Evolutionary conservation across 192 early-diverging fungal species (phyloP).

Genomic region (Radiomyces spectabilis): DNA sequence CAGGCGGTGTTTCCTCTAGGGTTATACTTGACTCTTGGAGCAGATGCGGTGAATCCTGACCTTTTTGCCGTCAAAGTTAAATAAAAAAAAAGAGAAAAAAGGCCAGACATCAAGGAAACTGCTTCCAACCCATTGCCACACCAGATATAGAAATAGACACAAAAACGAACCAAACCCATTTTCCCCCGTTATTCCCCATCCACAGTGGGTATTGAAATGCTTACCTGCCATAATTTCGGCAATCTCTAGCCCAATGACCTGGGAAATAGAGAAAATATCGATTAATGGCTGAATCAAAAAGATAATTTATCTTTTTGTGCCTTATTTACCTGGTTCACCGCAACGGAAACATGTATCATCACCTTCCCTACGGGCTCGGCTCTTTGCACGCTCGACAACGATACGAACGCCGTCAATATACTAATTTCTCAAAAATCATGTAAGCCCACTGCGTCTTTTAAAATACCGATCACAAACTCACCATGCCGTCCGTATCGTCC

Average conservation of each 20-base stretch:
- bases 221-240: not conserved
- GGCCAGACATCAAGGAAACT: too few species aligned
- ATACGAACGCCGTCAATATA: constrained; percentile 12
- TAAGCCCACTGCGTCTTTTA: not conserved
- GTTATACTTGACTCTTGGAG: too few species aligned
- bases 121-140: too few species aligned
- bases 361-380: constrained; percentile 1
- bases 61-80: too few species aligned
- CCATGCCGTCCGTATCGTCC: constrained; percentile 17
- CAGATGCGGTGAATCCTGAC: too few species aligned
- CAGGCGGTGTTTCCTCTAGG: too few species aligned
- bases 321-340: constrained; percentile 9
- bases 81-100: too few species aligned
- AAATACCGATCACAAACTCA: too few species aligned
- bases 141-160: too few species aligned
- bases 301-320: not conserved
- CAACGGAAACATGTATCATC: constrained; percentile 11
- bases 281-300: not conserved
- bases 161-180: not conserved
- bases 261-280: not conserved
- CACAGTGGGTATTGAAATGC: not conserved
- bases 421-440: not conserved
- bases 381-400: constrained; percentile 17
- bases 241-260: constrained; percentile 7
- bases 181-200: not conserved